Percentiles rank a stretch among this genome's conserved stretches.
These are phyloP conservation scores for Lactarius tabidus DNA, from an alignment of 768 basidiomycete genomes.

Conservation along the genomic window DNA sequence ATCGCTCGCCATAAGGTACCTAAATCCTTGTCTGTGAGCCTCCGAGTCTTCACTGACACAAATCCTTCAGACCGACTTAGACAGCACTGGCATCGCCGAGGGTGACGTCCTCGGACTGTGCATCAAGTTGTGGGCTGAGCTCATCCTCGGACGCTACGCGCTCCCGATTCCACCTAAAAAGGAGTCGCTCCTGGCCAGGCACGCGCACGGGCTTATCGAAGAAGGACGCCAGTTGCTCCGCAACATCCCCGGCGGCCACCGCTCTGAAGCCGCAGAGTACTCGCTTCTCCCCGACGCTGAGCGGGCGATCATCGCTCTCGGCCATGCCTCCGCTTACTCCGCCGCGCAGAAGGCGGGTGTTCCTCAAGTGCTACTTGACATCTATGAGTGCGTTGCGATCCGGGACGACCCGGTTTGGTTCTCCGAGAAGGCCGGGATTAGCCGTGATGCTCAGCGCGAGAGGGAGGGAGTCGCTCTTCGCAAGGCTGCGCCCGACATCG, in stretches of 20 bases:
- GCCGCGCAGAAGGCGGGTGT: conserved; percentile 19
- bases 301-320: conserved; percentile 21
- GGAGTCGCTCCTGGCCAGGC: conserved; percentile 19
- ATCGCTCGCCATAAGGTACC: background rate
- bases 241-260: conserved; percentile 12
- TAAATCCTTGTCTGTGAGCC: background rate
- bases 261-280: conserved; percentile 17
- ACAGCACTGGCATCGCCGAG: conserved; percentile 25
- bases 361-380: conserved; percentile 17
- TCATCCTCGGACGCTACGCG: conserved; percentile 20
- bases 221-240: conserved; percentile 7
- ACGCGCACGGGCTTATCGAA: conserved; percentile 12
- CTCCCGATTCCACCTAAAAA: conserved; percentile 18
- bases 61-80: background rate
- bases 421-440: conserved; percentile 22
- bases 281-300: conserved; percentile 26
- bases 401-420: conserved; percentile 23
- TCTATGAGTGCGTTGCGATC: conserved; percentile 25
- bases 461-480: conserved; percentile 15
- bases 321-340: conserved; percentile 25
- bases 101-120: conserved; percentile 28
- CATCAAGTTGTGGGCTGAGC: conserved; percentile 27
- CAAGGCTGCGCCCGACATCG: conserved; percentile 16
- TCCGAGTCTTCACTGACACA: background rate
- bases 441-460: conserved; percentile 2